phyloP scores from a whole-genome alignment of 176 grass and related monocot genomes.

The Oryza meyeriana region DNA sequence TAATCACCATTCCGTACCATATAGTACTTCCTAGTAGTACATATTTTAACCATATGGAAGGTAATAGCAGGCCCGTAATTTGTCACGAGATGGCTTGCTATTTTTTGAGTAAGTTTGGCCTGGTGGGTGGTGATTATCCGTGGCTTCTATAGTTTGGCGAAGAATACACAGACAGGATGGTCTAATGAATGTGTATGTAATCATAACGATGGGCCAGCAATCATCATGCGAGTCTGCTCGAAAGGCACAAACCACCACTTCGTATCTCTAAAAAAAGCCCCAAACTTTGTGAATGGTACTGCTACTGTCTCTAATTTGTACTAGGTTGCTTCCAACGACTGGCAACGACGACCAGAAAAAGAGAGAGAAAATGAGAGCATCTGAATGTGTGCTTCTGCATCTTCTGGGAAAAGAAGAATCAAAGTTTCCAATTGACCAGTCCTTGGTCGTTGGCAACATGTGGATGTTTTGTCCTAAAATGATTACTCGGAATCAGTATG shows the following conservation, averaged over 20 bases:
- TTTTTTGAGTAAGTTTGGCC: not conserved
- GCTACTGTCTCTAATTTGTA: not conserved
- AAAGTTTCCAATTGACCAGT: not conserved
- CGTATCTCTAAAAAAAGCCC: not conserved
- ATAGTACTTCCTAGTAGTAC: not conserved
- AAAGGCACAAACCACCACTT: not conserved
- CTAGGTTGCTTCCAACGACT: not conserved
- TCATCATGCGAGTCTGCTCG: not conserved
- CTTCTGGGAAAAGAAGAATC: not conserved
- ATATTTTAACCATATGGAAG: not conserved
- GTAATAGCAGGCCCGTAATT: not conserved
- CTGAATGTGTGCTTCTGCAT: not conserved
- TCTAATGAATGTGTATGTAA: not conserved
- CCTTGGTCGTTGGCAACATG: not conserved
- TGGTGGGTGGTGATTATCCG: not conserved
- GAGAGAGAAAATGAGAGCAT: not conserved
- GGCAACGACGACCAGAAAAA: not conserved
- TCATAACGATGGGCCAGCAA: not conserved
- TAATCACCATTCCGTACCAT: constrained; percentile 18
- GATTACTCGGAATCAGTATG: not conserved
- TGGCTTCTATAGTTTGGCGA: not conserved
- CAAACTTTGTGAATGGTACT: not conserved
- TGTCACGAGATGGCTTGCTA: not conserved
- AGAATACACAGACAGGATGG: not conserved
- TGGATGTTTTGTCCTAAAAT: not conserved